Evolutionary conservation across 2,329 filamentous ascomycete genomes (phyloP).

Genomic region (Fusarium siculi): DNA sequence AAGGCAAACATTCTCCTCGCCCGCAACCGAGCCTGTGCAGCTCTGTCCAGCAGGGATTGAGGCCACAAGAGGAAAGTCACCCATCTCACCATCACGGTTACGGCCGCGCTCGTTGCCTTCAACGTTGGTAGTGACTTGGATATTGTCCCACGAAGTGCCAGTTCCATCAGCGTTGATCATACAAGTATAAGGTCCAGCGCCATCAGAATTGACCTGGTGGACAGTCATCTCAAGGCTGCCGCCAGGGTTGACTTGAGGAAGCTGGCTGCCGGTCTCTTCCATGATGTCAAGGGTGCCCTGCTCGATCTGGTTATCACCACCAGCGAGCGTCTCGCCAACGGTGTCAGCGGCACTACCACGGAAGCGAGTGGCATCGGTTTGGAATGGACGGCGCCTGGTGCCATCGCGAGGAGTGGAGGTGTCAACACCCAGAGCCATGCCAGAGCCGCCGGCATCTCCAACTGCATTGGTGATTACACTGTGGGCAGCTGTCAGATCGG

Average conservation of each 20-base stretch:
- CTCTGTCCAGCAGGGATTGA: conserved; percentile 5
- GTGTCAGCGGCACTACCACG: conserved; percentile 2
- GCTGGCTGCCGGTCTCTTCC: conserved; percentile 63
- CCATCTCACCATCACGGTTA: conserved; percentile 9
- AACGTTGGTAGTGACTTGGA: background rate
- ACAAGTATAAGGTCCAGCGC: conserved; percentile 66
- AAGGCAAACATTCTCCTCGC: conserved; percentile 13
- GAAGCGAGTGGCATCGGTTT: conserved; percentile 64
- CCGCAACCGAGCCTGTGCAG: conserved; percentile 9
- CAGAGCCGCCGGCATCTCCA: conserved; percentile 68
- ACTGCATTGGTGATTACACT: conserved; percentile 47
- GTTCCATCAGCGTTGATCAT: conserved; percentile 72
- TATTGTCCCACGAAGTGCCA: conserved; percentile 4
- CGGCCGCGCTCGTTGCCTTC: conserved; percentile 9
- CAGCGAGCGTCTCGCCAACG: conserved; percentile 5
- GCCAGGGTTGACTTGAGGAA: conserved; percentile 69
- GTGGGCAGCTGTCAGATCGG: background rate
- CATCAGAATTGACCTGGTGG: conserved; percentile 40
- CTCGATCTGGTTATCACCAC: conserved; percentile 15
- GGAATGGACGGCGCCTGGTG: conserved; percentile 69
- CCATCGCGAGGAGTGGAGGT: conserved; percentile 69
- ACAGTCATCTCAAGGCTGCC: conserved; percentile 70
- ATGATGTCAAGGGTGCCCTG: conserved; percentile 57
- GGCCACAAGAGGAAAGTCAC: background rate
- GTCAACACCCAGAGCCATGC: conserved; percentile 63